phyloP scores from a whole-genome alignment of 768 basidiomycete genomes.

The Coprinopsis sp. region DNA sequence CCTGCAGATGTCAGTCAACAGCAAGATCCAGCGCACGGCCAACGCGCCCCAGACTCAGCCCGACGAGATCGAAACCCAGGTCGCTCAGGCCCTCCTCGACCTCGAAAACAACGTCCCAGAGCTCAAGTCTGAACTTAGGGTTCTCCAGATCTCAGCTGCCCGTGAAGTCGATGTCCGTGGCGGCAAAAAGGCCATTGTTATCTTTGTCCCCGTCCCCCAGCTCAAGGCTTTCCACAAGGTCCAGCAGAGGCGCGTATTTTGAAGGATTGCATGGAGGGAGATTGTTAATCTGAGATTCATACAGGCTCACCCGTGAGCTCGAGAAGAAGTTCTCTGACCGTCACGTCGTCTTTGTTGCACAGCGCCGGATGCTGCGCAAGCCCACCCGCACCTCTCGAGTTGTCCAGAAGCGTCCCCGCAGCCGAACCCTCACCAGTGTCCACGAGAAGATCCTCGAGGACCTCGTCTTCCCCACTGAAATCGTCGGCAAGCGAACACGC shows the following conservation, averaged over 20 bases:
- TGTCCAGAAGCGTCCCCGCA: slow-evolving; percentile 94
- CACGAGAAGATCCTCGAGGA: slow-evolving; percentile 99
- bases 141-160: slow-evolving; percentile 95
- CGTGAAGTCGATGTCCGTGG: slow-evolving; percentile 99
- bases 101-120: slow-evolving; percentile 98
- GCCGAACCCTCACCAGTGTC: slow-evolving; percentile 93
- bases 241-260: slow-evolving; percentile 74
- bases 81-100: slow-evolving; percentile 96
- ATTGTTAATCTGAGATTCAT: slow-evolving; percentile 7
- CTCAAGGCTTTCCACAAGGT: slow-evolving; percentile 98
- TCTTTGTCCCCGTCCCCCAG: slow-evolving; percentile 97
- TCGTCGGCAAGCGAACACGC: slow-evolving; percentile 97
- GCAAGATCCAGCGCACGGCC: slow-evolving; percentile 93
- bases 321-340: slow-evolving; percentile 99
- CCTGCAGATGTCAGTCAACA: slow-evolving; percentile 62
- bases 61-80: slow-evolving; percentile 84
- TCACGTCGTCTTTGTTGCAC: slow-evolving; percentile 97
- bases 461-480: slow-evolving; percentile 98
- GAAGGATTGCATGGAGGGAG: slow-evolving; percentile 7
- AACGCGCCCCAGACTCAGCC: slow-evolving; percentile 89
- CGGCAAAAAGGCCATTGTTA: slow-evolving; percentile 98
- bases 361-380: slow-evolving; percentile 97
- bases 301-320: slow-evolving; percentile 92
- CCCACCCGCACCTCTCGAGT: slow-evolving; percentile 91
- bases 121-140: slow-evolving; percentile 93